Percentiles rank a stretch among this genome's conserved stretches.
These are phyloP conservation scores for Diplocarpon rosae DNA, from an alignment of 2,329 filamentous ascomycete genomes.

Conservation along the genomic window DNA sequence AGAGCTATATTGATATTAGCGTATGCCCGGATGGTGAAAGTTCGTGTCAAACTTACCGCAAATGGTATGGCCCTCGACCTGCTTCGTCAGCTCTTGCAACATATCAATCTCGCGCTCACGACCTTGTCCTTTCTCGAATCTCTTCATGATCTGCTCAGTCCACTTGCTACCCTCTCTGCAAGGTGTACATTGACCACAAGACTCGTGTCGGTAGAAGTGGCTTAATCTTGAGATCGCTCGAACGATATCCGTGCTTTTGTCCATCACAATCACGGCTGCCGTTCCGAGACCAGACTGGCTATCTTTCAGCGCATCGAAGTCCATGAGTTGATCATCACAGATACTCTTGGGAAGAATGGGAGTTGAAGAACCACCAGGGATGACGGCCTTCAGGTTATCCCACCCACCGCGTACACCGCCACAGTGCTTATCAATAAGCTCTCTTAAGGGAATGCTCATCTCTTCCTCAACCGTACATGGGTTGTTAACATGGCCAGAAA, in stretches of 20 bases:
- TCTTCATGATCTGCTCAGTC: slow-evolving; percentile 98
- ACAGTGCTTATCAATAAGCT: slow-evolving; percentile 97
- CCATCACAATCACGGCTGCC: slow-evolving; percentile 97
- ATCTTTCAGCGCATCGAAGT: slow-evolving; percentile 97
- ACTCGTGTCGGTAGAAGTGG: slow-evolving; percentile 98
- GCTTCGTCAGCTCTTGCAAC: slow-evolving; percentile 98
- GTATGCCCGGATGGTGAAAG: not conserved
- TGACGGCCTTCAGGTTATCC: slow-evolving; percentile 94
- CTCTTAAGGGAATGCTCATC: slow-evolving; percentile 93
- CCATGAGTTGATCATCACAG: slow-evolving; percentile 96
- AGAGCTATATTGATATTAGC: slow-evolving; percentile 44
- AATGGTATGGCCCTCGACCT: slow-evolving; percentile 98
- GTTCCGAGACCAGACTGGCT: slow-evolving; percentile 94
- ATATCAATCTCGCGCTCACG: slow-evolving; percentile 94
- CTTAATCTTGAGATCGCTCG: slow-evolving; percentile 85
- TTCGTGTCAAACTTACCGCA: slow-evolving; percentile 53
- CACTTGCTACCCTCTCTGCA: slow-evolving; percentile 98
- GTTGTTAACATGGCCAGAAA: slow-evolving; percentile 98
- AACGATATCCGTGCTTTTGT: slow-evolving; percentile 94
- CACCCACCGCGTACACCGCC: slow-evolving; percentile 92
- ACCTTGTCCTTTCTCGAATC: slow-evolving; percentile 85
- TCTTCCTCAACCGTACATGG: slow-evolving; percentile 97
- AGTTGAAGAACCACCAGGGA: slow-evolving; percentile 92
- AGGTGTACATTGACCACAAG: slow-evolving; percentile 97
- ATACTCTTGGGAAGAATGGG: slow-evolving; percentile 83